A percentile compares a stretch with the other conserved stretches of the same genome.
Conservation (phyloP, 805 yeast genomes). For the Yarrowia porcina region DNA sequence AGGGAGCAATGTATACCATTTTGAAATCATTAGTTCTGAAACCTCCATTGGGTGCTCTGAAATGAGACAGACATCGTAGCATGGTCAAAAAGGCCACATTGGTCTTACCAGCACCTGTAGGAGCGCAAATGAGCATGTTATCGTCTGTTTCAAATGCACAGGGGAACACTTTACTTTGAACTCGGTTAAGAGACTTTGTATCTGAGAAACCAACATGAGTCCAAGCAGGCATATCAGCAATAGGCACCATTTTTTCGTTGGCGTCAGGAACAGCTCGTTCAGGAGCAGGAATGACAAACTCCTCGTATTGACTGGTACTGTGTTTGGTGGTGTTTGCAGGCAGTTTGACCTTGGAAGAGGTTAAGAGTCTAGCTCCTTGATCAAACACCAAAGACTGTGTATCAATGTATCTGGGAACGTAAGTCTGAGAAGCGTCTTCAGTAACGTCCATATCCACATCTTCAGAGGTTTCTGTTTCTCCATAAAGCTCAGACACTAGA, state of each 20-base stretch:
- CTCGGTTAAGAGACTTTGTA: constrained; percentile 65
- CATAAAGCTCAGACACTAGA: constrained; percentile 42
- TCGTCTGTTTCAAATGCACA: constrained; percentile 68
- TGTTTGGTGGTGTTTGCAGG: constrained; percentile 84
- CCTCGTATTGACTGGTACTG: constrained; percentile 72
- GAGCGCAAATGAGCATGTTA: constrained; percentile 86
- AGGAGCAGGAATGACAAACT: constrained; percentile 90
- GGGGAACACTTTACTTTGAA: constrained; percentile 81
- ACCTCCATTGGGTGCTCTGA: constrained; percentile 49
- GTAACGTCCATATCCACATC: constrained; percentile 32
- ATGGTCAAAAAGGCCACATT: constrained; percentile 89
- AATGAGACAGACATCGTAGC: constrained; percentile 57
- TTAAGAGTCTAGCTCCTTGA: constrained; percentile 67
- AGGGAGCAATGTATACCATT: constrained; percentile 85
- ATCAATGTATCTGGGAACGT: constrained; percentile 53
- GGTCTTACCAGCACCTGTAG: constrained; percentile 98
- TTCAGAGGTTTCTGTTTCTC: constrained; percentile 32
- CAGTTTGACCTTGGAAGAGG: constrained; percentile 62
- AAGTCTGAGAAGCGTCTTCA: background rate
- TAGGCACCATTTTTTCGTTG: constrained; percentile 46
- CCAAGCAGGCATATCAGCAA: constrained; percentile 75
- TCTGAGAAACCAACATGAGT: constrained; percentile 70
- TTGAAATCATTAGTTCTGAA: constrained; percentile 58
- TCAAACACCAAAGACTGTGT: constrained; percentile 62
- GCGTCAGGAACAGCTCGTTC: constrained; percentile 40